phyloP scores from a whole-genome alignment of 306 rosid genomes.

The Vigna angularis region DNA sequence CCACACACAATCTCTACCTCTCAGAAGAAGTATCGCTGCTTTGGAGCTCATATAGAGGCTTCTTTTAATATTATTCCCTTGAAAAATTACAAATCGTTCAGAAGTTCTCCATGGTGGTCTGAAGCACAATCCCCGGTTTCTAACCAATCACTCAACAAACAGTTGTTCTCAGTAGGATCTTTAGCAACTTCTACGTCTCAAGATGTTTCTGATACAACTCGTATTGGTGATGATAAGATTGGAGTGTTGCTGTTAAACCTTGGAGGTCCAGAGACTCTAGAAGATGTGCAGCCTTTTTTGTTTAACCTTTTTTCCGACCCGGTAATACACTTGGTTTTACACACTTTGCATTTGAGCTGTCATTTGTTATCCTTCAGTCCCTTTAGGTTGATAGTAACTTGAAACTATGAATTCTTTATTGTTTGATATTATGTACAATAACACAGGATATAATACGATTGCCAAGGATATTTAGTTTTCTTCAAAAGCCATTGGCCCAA shows the following conservation, averaged over 20 bases:
- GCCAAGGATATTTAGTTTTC: constrained; percentile 83
- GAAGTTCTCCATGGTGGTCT: constrained; percentile 51
- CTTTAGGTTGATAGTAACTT: constrained; percentile 19
- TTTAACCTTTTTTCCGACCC: constrained; percentile 94
- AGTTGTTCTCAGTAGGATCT: constrained; percentile 60
- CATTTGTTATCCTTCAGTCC: background rate
- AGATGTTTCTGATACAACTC: constrained; percentile 51
- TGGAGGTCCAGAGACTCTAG: constrained; percentile 93
- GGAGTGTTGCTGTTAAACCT: constrained; percentile 87
- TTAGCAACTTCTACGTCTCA: constrained; percentile 57
- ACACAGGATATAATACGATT: constrained; percentile 85
- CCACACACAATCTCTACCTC: constrained; percentile 55
- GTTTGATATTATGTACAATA: constrained; percentile 3
- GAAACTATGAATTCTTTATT: constrained; percentile 4
- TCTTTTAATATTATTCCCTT: constrained; percentile 43
- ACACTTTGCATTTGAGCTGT: background rate
- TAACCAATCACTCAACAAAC: constrained; percentile 52
- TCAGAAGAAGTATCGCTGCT: constrained; percentile 51
- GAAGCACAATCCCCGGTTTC: constrained; percentile 55
- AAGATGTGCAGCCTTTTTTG: constrained; percentile 91
- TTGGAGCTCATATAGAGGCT: constrained; percentile 51
- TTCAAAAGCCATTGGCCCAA: constrained; percentile 91
- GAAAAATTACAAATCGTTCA: constrained; percentile 42
- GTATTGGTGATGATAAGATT: constrained; percentile 61
- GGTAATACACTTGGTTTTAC: constrained; percentile 36